Conservation (phyloP, 2,329 filamentous ascomycete genomes). For the Cephalotrichum gorgonifer region DNA sequence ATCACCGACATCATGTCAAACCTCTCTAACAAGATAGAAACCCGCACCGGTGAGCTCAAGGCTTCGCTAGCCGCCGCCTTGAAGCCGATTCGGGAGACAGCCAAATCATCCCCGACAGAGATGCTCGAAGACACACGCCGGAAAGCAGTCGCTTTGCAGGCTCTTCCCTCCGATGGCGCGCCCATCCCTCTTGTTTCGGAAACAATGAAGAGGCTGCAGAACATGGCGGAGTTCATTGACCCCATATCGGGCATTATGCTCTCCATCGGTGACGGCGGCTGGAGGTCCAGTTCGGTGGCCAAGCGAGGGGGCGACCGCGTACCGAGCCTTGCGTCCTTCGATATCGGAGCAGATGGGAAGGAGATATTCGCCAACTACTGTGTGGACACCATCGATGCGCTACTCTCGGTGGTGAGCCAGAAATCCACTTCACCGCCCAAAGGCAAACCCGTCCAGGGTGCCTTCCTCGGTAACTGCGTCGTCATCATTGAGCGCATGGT, state of each 20-base stretch:
- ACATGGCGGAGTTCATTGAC: conserved; percentile 75
- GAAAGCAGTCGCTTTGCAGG: conserved; percentile 53
- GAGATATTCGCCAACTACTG: conserved; percentile 87
- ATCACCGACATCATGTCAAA: conserved; percentile 82
- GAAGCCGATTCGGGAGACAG: conserved; percentile 84
- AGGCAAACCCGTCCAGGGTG: conserved; percentile 67
- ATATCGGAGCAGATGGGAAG: conserved; percentile 79
- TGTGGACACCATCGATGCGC: conserved; percentile 73
- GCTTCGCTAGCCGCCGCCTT: conserved; percentile 71
- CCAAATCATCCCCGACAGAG: conserved; percentile 73
- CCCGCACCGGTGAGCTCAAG: conserved; percentile 77
- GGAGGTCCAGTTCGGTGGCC: conserved; percentile 44
- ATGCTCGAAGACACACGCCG: conserved; percentile 75
- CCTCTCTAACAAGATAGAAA: conserved; percentile 69
- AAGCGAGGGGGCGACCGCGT: conserved; percentile 35
- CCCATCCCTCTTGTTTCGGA: conserved; percentile 70
- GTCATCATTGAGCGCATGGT: conserved; percentile 79
- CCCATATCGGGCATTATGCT: conserved; percentile 85
- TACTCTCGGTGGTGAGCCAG: conserved; percentile 65
- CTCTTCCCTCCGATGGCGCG: conserved; percentile 68
- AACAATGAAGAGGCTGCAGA: conserved; percentile 76
- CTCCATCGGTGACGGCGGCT: conserved; percentile 86
- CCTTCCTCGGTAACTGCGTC: conserved; percentile 85
- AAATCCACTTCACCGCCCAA: conserved; percentile 66
- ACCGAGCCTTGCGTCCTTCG: conserved; percentile 67